Conservation (phyloP, 345 rosid genomes). For the Eucalyptus pauciflora region DNA sequence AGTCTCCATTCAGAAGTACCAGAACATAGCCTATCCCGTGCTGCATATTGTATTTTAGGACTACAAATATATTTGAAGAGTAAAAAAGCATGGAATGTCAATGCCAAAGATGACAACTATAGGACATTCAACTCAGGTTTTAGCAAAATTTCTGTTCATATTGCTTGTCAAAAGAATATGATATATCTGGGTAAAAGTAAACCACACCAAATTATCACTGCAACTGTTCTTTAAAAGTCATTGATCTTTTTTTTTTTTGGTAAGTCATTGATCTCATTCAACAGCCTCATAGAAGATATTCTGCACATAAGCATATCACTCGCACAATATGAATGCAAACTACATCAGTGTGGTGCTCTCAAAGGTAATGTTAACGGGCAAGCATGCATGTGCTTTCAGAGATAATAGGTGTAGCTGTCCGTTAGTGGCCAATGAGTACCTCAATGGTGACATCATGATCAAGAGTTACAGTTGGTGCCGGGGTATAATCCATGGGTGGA, state of each 20-base stretch:
- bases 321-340: not conserved
- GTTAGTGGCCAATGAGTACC: constrained; percentile 14
- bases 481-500: constrained; percentile 61
- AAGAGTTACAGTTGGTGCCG: constrained; percentile 31
- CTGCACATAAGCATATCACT: not conserved
- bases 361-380: not conserved
- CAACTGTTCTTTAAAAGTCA: not conserved
- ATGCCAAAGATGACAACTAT: not conserved
- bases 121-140: not conserved
- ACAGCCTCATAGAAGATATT: not conserved
- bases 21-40: not conserved
- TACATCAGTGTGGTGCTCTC: not conserved
- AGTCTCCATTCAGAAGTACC: not conserved
- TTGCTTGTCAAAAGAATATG: not conserved
- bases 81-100: not conserved
- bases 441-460: constrained; percentile 65
- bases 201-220: not conserved
- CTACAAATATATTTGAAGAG: not conserved
- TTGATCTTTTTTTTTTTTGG: not conserved
- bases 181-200: not conserved
- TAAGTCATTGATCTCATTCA: not conserved
- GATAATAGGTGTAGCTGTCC: not conserved
- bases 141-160: not conserved
- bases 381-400: not conserved
- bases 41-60: not conserved